phyloP scores from a whole-genome alignment of 371 early-diverging fungal genomes.

The Conidiobolus coronatus region DNA sequence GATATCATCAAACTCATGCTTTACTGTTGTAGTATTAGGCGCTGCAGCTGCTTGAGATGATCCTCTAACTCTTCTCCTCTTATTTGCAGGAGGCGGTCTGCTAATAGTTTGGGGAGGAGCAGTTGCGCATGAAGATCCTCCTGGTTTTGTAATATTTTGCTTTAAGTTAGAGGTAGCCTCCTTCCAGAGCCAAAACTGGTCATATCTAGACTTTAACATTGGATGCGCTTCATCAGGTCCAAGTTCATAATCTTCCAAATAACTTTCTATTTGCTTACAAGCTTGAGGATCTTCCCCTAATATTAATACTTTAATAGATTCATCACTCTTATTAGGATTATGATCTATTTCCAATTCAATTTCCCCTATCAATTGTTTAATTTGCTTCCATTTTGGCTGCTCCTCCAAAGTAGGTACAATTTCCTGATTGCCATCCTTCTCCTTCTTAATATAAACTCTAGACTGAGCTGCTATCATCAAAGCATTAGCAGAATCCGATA shows the following conservation, averaged over 20 bases:
- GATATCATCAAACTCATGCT: not conserved
- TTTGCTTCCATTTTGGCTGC: slow-evolving; percentile 72
- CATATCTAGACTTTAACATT: not conserved
- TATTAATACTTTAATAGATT: slow-evolving; percentile 23
- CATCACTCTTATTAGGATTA: not conserved
- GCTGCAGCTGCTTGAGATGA: slow-evolving; percentile 20
- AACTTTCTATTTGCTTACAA: slow-evolving; percentile 35
- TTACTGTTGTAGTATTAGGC: slow-evolving; percentile 6
- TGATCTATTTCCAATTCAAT: slow-evolving; percentile 19
- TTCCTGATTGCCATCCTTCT: slow-evolving; percentile 15
- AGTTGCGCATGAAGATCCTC: not conserved
- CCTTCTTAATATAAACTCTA: slow-evolving; percentile 4
- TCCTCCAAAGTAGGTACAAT: slow-evolving; percentile 59
- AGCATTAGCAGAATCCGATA: slow-evolving; percentile 18
- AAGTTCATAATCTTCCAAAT: slow-evolving; percentile 11
- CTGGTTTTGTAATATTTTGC: too few species aligned
- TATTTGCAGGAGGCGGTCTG: slow-evolving; percentile 27
- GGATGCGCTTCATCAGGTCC: not conserved
- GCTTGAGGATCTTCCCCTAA: slow-evolving; percentile 45
- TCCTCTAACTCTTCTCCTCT: slow-evolving; percentile 59
- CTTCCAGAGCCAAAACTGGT: not conserved
- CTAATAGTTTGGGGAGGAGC: not conserved
- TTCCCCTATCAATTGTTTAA: slow-evolving; percentile 45
- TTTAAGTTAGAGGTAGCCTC: not conserved
- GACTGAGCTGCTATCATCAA: slow-evolving; percentile 27